Evolutionary conservation across 495 filamentous ascomycete species (phyloP).

Genomic region (Cenococcum geophilum): DNA sequence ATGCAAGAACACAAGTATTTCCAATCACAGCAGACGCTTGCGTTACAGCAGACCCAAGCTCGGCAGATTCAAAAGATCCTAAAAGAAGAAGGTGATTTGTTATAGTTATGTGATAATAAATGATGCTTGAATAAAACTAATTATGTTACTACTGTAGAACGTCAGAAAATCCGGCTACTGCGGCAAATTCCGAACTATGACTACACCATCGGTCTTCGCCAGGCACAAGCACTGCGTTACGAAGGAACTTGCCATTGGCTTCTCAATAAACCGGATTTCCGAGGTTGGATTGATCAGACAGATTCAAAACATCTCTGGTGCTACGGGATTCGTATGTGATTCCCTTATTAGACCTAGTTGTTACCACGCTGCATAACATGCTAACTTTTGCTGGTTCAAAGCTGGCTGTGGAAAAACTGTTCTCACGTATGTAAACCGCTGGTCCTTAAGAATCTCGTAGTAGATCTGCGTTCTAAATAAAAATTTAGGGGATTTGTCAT

Average conservation of each 20-base stretch:
- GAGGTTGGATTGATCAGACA: conserved; percentile 13
- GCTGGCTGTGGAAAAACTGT: conserved; percentile 34
- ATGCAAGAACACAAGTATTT: conserved; percentile 16
- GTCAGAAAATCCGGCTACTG: conserved; percentile 21
- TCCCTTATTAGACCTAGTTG: not conserved
- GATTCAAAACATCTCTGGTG: conserved; percentile 17
- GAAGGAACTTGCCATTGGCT: conserved; percentile 25
- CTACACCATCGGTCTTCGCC: conserved; percentile 14
- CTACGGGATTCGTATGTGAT: conserved; percentile 20
- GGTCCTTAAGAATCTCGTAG: not conserved
- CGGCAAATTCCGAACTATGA: conserved; percentile 18
- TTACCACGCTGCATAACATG: not conserved
- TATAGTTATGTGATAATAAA: conserved; percentile 2
- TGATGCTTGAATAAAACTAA: conserved; percentile 13
- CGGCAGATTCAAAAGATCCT: conserved; percentile 24
- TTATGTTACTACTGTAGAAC: conserved; percentile 16
- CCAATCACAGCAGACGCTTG: conserved; percentile 16
- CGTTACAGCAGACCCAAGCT: conserved; percentile 9
- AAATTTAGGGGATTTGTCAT: conserved; percentile 11
- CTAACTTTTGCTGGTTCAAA: conserved; percentile 14
- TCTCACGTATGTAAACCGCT: conserved; percentile 21
- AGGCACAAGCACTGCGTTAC: conserved; percentile 10
- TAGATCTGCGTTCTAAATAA: conserved; percentile 7
- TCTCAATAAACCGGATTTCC: conserved; percentile 15
- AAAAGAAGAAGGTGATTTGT: conserved; percentile 19